Evolutionary conservation across 2,329 filamentous ascomycete genomes (phyloP), one percentile per base, ranked within the genome.

Genomic region (Arthrocladium fulminans): DNA sequence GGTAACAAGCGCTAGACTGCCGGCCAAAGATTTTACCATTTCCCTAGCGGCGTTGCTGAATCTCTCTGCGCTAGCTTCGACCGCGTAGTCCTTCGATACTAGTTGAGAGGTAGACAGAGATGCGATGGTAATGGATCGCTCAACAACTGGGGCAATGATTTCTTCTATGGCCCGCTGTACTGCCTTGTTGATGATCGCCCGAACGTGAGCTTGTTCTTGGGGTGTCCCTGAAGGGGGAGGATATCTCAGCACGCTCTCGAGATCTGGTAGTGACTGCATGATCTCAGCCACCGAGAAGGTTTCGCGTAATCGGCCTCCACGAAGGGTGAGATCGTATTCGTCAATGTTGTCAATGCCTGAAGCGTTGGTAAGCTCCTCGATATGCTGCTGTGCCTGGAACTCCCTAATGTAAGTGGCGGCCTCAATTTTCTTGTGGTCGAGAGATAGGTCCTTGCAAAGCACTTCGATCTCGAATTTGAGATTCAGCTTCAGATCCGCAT

Each of bases 381-480:
- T 65, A 12, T 47, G 44, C 43, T 63, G 60, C 25, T 61, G 60
- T 23, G 67, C 76, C 34, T 88, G 80, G 19, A 15, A 25, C 57
- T 88, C 86, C 53, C 89, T 77, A 48, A 98, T 92, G 61, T 89
- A 83, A 19, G 84, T 82, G 0, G 89, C 87, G 0, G 90, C 87
- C 58, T 94, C 85, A 53, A 97, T 88, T 51, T 79, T 83, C 68
- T 94, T 95, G 67, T 95, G 85, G 54, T 97, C 88, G n/a, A 97
- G 74, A 47, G 83, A 84, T 13, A 98, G 73, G 10, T 89, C 89
- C 63, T 94, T 94, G 73, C 89, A 98, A 20, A 98, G 76, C 22
- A 98, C 89, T 66, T 98, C 92, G 50, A 98, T 97, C 66, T 98
- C 92, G 59, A 98, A 98, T 60, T 97, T 98, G 45, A 95, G 81